Evolutionary conservation across 805 yeast species (phyloP).

Genomic region (Wickerhamiella parazyma): DNA sequence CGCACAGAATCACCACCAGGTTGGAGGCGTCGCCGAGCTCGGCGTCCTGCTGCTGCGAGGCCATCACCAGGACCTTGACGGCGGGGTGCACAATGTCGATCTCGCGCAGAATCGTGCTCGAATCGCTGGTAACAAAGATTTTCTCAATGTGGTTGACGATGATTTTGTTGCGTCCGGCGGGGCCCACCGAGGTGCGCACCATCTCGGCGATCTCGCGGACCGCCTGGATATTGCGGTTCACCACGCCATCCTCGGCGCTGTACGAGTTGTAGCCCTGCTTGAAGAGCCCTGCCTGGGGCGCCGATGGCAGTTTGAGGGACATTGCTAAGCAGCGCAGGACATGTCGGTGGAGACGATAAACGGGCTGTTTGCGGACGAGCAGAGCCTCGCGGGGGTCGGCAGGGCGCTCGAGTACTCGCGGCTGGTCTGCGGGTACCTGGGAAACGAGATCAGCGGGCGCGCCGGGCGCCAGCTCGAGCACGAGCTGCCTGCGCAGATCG

Average conservation of each 20-base stretch:
- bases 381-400: neutral
- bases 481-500: constrained; percentile 26
- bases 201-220: constrained; percentile 84
- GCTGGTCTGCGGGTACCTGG: neutral
- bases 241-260: constrained; percentile 86
- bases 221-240: constrained; percentile 82
- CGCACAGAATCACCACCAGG: constrained; percentile 81
- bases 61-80: constrained; percentile 89
- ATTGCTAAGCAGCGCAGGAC: neutral
- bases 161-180: constrained; percentile 93
- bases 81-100: constrained; percentile 95
- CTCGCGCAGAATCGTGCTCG: constrained; percentile 93
- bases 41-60: constrained; percentile 89
- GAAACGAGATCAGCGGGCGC: neutral
- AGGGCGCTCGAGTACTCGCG: neutral
- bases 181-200: constrained; percentile 92
- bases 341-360: constrained; percentile 1
- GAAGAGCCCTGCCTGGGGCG: constrained; percentile 86
- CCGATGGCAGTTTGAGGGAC: constrained; percentile 66
- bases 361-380: neutral
- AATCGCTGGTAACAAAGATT: constrained; percentile 85
- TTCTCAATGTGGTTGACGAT: constrained; percentile 79
- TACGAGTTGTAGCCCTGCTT: constrained; percentile 89
- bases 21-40: constrained; percentile 97
- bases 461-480: constrained; percentile 10